These are phyloP conservation scores for Hypoxylon perforatum DNA, from an alignment of 495 filamentous ascomycete genomes.

Conservation along the genomic window DNA sequence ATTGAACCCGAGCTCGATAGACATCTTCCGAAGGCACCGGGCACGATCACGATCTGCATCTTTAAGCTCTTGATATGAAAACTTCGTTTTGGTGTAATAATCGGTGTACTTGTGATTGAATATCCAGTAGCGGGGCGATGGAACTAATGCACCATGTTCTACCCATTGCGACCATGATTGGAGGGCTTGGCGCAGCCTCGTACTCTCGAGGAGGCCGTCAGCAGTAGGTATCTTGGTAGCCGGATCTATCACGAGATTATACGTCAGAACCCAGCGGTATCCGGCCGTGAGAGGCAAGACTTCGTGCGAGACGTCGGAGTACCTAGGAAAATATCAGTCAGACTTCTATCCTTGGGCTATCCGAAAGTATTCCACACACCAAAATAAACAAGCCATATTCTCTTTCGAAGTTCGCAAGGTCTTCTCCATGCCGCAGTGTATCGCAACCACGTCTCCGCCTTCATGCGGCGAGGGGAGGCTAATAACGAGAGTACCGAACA, in stretches of 20 bases:
- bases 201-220: constrained; percentile 11
- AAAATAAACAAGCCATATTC: constrained; percentile 56
- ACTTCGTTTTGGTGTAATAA: constrained; percentile 58
- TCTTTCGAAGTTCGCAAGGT: constrained; percentile 53
- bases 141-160: neutral
- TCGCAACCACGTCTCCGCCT: constrained; percentile 62
- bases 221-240: constrained; percentile 20
- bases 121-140: constrained; percentile 47
- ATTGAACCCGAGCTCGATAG: constrained; percentile 46
- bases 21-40: constrained; percentile 45
- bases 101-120: constrained; percentile 63
- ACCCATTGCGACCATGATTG: constrained; percentile 21
- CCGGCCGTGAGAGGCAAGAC: constrained; percentile 62
- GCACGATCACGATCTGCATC: constrained; percentile 48
- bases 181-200: constrained; percentile 39
- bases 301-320: constrained; percentile 66
- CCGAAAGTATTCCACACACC: constrained; percentile 43
- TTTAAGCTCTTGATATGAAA: constrained; percentile 55
- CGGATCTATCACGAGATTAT: constrained; percentile 59
- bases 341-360: neutral
- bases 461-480: constrained; percentile 63
- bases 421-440: constrained; percentile 50
- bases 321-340: constrained; percentile 40
- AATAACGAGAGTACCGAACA: constrained; percentile 68
- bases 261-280: constrained; percentile 64